Percentiles rank a stretch among this genome's conserved stretches.
Conservation (phyloP, 1,284 basidiomycete species). For the Pterula multifida region DNA sequence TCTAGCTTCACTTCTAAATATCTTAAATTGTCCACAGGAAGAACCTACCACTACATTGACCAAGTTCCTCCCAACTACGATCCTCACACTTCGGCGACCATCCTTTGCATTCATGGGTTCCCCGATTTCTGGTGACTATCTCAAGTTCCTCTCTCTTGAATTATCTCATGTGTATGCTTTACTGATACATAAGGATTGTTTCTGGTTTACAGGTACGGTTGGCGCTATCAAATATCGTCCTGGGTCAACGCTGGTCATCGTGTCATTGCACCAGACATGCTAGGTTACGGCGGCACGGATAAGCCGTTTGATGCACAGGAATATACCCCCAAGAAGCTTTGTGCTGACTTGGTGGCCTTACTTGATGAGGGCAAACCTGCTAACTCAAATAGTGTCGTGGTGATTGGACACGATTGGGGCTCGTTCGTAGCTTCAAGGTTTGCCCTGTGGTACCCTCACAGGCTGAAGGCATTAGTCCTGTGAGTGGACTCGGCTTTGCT, state of each 20-base stretch:
- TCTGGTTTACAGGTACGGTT: conserved; percentile 40
- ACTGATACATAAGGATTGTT: background rate
- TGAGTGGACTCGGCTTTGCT: conserved; percentile 23
- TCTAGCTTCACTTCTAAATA: conserved; percentile 39
- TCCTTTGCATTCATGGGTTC: conserved; percentile 66
- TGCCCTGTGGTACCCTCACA: conserved; percentile 53
- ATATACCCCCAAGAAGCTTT: conserved; percentile 49
- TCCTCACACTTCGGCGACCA: conserved; percentile 26
- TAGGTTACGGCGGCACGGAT: conserved; percentile 59
- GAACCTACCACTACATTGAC: conserved; percentile 57
- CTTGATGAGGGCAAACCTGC: conserved; percentile 40
- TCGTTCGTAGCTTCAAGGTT: conserved; percentile 45
- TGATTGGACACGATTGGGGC: conserved; percentile 71
- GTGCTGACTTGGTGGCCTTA: conserved; percentile 49
- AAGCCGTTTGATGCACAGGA: conserved; percentile 42
- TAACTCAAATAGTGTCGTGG: conserved; percentile 42
- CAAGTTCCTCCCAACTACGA: conserved; percentile 35
- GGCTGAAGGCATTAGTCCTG: conserved; percentile 45
- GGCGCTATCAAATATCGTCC: conserved; percentile 55
- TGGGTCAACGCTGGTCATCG: conserved; percentile 53
- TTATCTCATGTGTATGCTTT: background rate
- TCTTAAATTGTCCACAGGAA: conserved; percentile 39
- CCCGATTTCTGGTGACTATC: conserved; percentile 47
- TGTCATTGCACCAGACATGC: conserved; percentile 61
- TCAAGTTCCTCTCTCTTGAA: background rate